Base-by-base conservation (phyloP, 768 basidiomycete species). In the Mycena maculata region DNA sequence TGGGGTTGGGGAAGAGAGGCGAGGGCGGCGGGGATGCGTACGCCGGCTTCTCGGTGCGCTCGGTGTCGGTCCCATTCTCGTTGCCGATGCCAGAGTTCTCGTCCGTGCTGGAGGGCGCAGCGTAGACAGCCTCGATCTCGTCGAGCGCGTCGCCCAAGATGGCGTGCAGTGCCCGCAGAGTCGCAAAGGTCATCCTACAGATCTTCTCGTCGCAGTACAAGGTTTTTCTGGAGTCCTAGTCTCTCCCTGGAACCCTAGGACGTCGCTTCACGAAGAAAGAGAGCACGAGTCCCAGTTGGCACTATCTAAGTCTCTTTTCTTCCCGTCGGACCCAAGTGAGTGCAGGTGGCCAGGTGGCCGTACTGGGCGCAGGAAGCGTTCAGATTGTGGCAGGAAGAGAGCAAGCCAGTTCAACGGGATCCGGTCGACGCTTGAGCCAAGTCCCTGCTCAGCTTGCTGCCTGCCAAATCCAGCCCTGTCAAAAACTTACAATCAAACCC, bases 111-210 rank as follows among this genome's bases (percentile, higher is more conserved):
- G 28, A 25, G 41, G 44, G 25, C 12, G 44, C 63, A 56, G 79
- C 75, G 74, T 89, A 92, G 55, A 90, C 79, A 55, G 79, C 80
- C 76, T 92, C 87, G 18, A 93, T 89, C 71, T 91, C 89, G 77
- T 88, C 84, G 68, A 92, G 78, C 27, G 91, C 90, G 69, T 89
- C 83, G 72, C 87, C 88, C 70, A 93, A 85, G 73, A 92, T 85
- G 68, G 84, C 77, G 68, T 91, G 87, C 45, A 92, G 85, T 36
- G 87, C 85, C 49, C 86, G 86, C 59, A 93, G 84, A 60, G 84
- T 82, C 31, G 88, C 82, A 70, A 93, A 88, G 57, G 91, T 89
- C 87, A 86, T 86, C 4, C 30, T n/a, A n/a, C 30, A 2, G 27
- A 8, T 55, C 7, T 2, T 13, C 25, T 2, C n/a, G 47, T 27